Evolutionary conservation across 2,329 filamentous ascomycete species (phyloP).

Genomic region (Alternaria sp.): DNA sequence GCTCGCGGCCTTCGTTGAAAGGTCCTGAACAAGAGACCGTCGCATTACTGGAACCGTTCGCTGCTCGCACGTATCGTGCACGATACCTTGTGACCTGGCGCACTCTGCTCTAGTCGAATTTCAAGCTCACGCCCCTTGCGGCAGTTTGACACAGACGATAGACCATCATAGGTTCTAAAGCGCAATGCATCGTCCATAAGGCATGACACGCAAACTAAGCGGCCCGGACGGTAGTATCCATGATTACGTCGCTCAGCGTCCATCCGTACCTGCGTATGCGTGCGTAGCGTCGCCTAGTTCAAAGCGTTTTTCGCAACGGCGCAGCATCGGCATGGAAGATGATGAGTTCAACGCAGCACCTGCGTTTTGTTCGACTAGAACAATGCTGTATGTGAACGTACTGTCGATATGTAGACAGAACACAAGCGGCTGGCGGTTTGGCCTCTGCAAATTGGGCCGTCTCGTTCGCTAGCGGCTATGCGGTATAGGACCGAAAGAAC

Average conservation of each 20-base stretch:
- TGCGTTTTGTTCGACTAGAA: not conserved
- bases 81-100: not conserved
- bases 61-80: not conserved
- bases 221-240: not conserved
- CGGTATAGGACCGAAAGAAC: not conserved
- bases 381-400: not conserved
- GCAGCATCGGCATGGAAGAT: not conserved
- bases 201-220: not conserved
- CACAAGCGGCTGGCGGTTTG: not conserved
- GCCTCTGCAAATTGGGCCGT: not conserved
- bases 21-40: not conserved
- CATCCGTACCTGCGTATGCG: not conserved
- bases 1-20: not conserved
- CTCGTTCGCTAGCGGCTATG: conserved; percentile 1
- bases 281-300: not conserved
- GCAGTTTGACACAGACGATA: not conserved
- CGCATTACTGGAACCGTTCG: not conserved
- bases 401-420: not conserved
- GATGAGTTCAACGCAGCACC: not conserved
- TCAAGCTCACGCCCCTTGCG: not conserved
- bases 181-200: not conserved
- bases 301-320: not conserved
- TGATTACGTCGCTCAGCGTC: not conserved
- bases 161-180: not conserved
- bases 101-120: not conserved